Evolutionary conservation across 2,329 filamentous ascomycete species (phyloP), one percentile per base, ranked within the genome.

Genomic region (Diaporthe sp.): DNA sequence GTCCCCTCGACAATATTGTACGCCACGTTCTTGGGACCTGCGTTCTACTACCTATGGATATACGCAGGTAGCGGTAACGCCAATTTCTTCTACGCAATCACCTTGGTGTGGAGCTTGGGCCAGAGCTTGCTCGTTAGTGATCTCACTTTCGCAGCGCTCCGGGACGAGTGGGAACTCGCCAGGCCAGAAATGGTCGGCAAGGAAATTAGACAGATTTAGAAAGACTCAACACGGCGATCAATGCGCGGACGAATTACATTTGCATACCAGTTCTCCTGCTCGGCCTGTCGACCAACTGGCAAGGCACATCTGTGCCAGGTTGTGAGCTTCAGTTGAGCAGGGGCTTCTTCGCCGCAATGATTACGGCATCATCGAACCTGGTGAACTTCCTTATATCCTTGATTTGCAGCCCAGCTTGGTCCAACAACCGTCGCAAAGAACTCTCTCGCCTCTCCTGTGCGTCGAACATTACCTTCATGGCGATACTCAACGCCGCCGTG

Each of bases 71-170:
- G 95, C 73, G 97, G 97, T 37, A 99, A 99, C 80, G 97, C 97
- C 74, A 99, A 99, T 82, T 99, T 99, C 86, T 99, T 99, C 85
- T 99, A 99, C 81, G 97, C 97, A 77, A 98, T 99, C 79, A 99
- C 97, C 0, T 86, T 99, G n/a, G 97, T 99, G 0, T 99, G 97
- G 97, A 97, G 95, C 81, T 83, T 99, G 32, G 97, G 95, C 0
- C 88, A 97, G 78, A 96, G 95, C 50, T 88, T 99, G 76, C 86
- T 99, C 39, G 90, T 98, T 9, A 95, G 94, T 15, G 97, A 99
- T 81, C 88, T 95, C 70, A 88, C 98, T 2, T 98, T 97, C 84
- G 95, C 97, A 0, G 92, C 96, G 8, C 86, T 99, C 75, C 88
- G 97, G 74, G 97, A 99, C 79, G 97, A 99, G 83, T 95, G 95